These are phyloP conservation scores for Protea cynaroides DNA, from an alignment of 164 flowering plant genomes.

Conservation along the genomic window DNA sequence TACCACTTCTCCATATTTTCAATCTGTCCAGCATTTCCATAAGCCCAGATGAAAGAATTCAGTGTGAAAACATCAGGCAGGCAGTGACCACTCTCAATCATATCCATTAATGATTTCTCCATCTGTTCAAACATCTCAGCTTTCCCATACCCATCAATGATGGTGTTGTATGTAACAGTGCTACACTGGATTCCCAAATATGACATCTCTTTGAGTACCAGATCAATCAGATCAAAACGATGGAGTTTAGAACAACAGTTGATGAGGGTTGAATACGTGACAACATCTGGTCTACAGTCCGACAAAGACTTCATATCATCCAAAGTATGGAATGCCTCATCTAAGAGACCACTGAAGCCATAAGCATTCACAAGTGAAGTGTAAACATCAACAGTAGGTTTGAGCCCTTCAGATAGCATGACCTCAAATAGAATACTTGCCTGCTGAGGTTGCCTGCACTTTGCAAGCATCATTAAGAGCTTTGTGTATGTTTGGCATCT, in stretches of 20 bases:
- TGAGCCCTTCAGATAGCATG: slow-evolving; percentile 63
- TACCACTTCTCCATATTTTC: slow-evolving; percentile 82
- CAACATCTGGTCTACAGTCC: slow-evolving; percentile 75
- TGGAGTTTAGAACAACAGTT: slow-evolving; percentile 43
- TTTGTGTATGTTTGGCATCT: slow-evolving; percentile 76
- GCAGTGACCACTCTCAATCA: slow-evolving; percentile 57
- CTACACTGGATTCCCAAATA: slow-evolving; percentile 52
- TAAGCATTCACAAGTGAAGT: slow-evolving; percentile 79
- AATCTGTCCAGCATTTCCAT: slow-evolving; percentile 57
- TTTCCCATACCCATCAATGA: slow-evolving; percentile 95
- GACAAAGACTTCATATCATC: slow-evolving; percentile 66
- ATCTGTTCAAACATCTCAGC: slow-evolving; percentile 67
- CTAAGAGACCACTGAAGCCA: slow-evolving; percentile 60
- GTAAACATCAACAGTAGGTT: slow-evolving; percentile 72
- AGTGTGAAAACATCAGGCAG: slow-evolving; percentile 71
- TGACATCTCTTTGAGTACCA: slow-evolving; percentile 62
- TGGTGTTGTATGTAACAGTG: slow-evolving; percentile 64
- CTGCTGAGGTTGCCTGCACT: slow-evolving; percentile 55
- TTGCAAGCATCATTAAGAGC: slow-evolving; percentile 78
- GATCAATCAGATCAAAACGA: slow-evolving; percentile 49
- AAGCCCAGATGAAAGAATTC: slow-evolving; percentile 69
- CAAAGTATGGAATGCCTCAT: slow-evolving; percentile 47
- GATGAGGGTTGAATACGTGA: slow-evolving; percentile 62
- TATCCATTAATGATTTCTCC: slow-evolving; percentile 54
- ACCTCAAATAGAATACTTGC: slow-evolving; percentile 68